Percentiles rank a stretch among this genome's conserved stretches.
These are phyloP conservation scores for Zoysia pacifica DNA, from an alignment of 176 grass and related monocot genomes.

Conservation along the genomic window DNA sequence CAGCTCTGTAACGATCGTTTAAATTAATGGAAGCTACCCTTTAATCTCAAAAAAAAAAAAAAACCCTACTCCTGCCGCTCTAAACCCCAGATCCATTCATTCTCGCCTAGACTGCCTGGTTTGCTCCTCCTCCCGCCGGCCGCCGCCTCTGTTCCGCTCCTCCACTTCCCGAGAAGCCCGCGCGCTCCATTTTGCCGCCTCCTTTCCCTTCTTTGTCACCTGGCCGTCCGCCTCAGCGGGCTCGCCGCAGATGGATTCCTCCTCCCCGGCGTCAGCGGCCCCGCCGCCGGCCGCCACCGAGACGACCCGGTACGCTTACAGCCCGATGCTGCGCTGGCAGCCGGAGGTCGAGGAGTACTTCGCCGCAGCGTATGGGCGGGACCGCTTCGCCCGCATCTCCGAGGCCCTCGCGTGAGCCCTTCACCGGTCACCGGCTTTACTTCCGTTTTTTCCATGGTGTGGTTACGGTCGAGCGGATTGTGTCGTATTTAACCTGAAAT, in stretches of 20 bases:
- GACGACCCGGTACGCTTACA: conserved; percentile 55
- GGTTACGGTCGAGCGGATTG: background rate
- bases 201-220: background rate
- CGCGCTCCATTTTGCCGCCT: conserved; percentile 8
- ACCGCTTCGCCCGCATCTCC: conserved; percentile 71
- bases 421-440: background rate
- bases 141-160: background rate
- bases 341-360: conserved; percentile 85
- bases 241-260: conserved; percentile 38
- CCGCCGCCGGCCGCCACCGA: conserved; percentile 5
- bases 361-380: conserved; percentile 60
- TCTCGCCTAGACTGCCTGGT: background rate
- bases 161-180: no score
- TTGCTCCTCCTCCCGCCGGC: background rate
- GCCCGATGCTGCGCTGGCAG: conserved; percentile 74
- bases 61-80: background rate
- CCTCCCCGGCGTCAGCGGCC: background rate
- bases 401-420: conserved; percentile 62
- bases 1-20: no score
- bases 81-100: background rate
- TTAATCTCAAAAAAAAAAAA: no score
- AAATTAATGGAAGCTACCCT: no score
- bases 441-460: background rate
- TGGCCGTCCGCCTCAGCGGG: background rate
- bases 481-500: background rate